These are phyloP conservation scores for Miscanthus sacchariflorus DNA, from an alignment of 202 grass and related monocot species.

Conservation along the genomic window DNA sequence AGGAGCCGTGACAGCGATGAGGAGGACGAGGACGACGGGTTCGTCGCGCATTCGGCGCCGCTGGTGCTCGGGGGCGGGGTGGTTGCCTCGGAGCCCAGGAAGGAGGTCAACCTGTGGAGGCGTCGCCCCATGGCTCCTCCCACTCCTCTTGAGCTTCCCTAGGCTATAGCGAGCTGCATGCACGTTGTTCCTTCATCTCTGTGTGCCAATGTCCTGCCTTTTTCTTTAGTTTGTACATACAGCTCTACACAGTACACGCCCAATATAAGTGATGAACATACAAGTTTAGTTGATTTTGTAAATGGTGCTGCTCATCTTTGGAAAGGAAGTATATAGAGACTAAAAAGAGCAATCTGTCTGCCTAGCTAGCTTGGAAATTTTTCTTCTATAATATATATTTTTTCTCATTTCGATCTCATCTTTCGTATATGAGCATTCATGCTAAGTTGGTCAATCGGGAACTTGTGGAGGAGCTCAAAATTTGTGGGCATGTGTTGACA, in stretches of 20 bases:
- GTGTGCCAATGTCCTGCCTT: not conserved
- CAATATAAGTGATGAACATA: not conserved
- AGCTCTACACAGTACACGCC: not conserved
- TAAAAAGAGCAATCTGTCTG: not conserved
- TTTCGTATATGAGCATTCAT: not conserved
- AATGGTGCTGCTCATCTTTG: not conserved
- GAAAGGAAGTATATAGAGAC: not conserved
- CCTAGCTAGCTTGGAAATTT: not conserved
- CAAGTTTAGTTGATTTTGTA: not conserved
- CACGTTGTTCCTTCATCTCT: not conserved
- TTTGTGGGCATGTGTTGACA: not conserved
- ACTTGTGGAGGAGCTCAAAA: not conserved
- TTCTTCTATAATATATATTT: not conserved
- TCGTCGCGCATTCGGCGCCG: conserved; percentile 79
- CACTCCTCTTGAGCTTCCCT: conserved; percentile 58
- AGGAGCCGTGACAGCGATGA: conserved; percentile 26
- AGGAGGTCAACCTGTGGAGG: conserved; percentile 98
- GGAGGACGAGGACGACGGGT: conserved; percentile 45
- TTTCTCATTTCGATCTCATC: not conserved
- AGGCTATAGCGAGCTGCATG: not conserved
- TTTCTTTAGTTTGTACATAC: conserved; percentile 30
- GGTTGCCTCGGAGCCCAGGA: conserved; percentile 65
- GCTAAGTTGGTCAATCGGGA: not conserved
- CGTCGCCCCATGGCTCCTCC: conserved; percentile 70
- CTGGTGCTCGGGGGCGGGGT: conserved; percentile 65